phyloP scores from a whole-genome alignment of 768 basidiomycete genomes.

The Suillus subluteus region DNA sequence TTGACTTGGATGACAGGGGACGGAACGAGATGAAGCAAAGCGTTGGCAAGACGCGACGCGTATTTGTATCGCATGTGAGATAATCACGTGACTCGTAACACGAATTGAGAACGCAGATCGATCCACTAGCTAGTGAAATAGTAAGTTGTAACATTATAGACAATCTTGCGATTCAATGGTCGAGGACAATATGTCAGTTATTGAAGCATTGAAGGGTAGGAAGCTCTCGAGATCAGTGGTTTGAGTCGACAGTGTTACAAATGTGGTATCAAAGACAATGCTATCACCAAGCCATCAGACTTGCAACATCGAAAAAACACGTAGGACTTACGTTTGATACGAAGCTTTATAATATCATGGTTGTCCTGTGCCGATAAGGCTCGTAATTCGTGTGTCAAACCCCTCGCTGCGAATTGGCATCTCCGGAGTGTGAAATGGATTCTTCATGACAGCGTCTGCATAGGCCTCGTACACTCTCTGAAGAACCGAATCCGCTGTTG shows the following conservation, averaged over 20 bases:
- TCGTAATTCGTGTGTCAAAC: slow-evolving; percentile 75
- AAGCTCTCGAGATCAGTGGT: not conserved
- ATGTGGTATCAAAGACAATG: slow-evolving; percentile 12
- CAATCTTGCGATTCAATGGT: not conserved
- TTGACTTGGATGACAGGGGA: not conserved
- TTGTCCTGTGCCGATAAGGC: slow-evolving; percentile 54
- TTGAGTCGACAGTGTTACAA: not conserved
- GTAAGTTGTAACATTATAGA: not conserved
- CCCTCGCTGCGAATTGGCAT: slow-evolving; percentile 96
- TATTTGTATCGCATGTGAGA: slow-evolving; percentile 15
- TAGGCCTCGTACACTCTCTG: slow-evolving; percentile 93
- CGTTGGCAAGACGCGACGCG: slow-evolving; percentile 21
- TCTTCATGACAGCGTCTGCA: slow-evolving; percentile 97
- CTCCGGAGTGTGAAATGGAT: slow-evolving; percentile 98
- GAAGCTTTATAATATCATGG: slow-evolving; percentile 14
- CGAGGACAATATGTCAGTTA: not conserved
- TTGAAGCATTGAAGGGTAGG: slow-evolving; percentile 22
- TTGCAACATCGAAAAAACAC: not conserved
- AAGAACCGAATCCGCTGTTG: slow-evolving; percentile 68
- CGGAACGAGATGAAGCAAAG: slow-evolving; percentile 9
- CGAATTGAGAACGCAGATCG: not conserved
- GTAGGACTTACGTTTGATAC: not conserved
- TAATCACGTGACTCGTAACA: slow-evolving; percentile 25
- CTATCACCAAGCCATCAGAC: slow-evolving; percentile 4
- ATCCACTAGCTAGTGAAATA: not conserved